Evolutionary conservation across 2,329 filamentous ascomycete genomes (phyloP).

Genomic region (Plectosphaerella cucumerina): DNA sequence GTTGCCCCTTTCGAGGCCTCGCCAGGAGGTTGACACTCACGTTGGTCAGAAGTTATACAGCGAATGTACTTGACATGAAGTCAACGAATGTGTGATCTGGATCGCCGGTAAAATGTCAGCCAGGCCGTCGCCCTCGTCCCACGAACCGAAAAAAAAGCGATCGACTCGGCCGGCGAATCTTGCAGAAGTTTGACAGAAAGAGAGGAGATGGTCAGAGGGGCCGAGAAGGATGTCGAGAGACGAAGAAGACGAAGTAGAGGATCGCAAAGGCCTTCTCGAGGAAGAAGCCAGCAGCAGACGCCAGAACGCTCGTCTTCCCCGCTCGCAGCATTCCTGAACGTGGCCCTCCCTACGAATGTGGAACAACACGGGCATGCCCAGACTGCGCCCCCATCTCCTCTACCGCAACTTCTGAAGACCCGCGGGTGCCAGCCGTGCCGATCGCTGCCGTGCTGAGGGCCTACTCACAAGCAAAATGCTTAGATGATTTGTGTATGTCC

Average conservation of each 20-base stretch:
- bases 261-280: background rate
- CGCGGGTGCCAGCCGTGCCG: too few species aligned
- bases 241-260: background rate
- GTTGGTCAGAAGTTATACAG: conserved; percentile 43
- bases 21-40: too few species aligned
- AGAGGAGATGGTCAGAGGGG: background rate
- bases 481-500: background rate
- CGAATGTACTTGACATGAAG: conserved; percentile 57
- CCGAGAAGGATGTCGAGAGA: background rate
- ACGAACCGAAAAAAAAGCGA: background rate
- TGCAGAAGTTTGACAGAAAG: background rate
- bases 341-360: too few species aligned
- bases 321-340: background rate
- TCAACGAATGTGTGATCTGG: conserved; percentile 44
- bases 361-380: too few species aligned
- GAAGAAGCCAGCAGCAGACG: background rate
- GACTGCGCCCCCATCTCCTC: too few species aligned
- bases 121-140: background rate
- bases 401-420: too few species aligned
- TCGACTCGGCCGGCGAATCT: conserved; percentile 1
- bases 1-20: background rate
- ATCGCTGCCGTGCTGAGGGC: too few species aligned
- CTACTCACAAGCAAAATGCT: background rate
- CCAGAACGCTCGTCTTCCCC: background rate
- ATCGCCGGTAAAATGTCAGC: background rate